Evolutionary conservation across 108 stramenopile species (phyloP), one percentile per base, ranked within the genome.

Genomic region (Nannochloropsis gaditana): DNA sequence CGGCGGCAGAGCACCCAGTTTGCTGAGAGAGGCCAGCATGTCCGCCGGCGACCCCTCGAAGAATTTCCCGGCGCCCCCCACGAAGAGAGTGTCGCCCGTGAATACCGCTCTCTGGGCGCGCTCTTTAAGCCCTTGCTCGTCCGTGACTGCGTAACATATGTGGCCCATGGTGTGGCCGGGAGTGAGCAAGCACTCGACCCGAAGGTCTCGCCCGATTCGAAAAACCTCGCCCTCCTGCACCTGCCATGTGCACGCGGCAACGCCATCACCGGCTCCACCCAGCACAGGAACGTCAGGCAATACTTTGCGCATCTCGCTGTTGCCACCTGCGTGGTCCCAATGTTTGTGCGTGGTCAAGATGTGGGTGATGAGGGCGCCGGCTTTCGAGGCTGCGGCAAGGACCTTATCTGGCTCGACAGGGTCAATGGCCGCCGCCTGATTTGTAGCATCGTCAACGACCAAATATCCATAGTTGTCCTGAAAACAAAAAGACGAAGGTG

Each of bases 1-100:
- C 31, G 90, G 84, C 17, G 93, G 93, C 6, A 94, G 89, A 31
- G 73, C 79, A 2, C 85, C 89, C 42, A 88, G 85, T 21, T 83
- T 82, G 1, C 31, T 84, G 45, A 91, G 87, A 41, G 85, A 89
- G 17, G 45, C 44, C 44, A 87, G 44, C 91, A 92, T 91, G 21
- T 92, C 88, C 17, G 45, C 50, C 5, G 91, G 44, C 11, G 89
- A 81, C 9, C 92, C 92, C 85, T 92, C 92, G 87, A 92, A 92
- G 73, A 92, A 90, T 41, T 44, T 86, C 11, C 94, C 94, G 45
- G 90, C 91, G 17, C 94, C 94, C 50, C 87, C 90, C 6, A 94
- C 85, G 86, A 94, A 94, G 31, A 94, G 92, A 5, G 91, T 93
- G 79, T 94, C 94, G 44, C 94, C 94, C 3, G 94, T 93, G 81